Evolutionary conservation across 2,329 filamentous ascomycete species (phyloP), one percentile per base, ranked within the genome.

Genomic region (Colletotrichum tamarilloi): DNA sequence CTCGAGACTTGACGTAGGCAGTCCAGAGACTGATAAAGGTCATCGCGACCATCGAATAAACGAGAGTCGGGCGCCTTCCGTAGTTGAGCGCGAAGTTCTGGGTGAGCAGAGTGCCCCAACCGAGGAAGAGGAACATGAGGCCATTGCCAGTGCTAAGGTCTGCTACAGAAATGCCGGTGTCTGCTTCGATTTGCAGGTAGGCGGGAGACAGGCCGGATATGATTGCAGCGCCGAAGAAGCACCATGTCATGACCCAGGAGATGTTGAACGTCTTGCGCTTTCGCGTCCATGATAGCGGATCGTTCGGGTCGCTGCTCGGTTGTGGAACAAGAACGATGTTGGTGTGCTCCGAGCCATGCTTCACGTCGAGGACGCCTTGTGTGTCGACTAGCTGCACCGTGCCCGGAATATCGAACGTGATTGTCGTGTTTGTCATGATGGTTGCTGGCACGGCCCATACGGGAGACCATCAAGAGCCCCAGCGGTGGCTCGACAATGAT

Each of bases 91-190:
- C 42, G 19, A n/a, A 49, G 19, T 49, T 49, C 19, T 49, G 42
- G 42, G 42, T 49, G 42, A 49, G 42, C 42, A 49, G 19, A 49
- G 42, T 49, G 8, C 42, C 42, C 42, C 42, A 49, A 8, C 42
- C 76, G 6, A 77, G 73, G 35, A 77, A 77, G 2, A 77, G 74
- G 38, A 66, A 77, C 35, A 66, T 67, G 9, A 77, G 58, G 11
- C 76, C 76, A 53, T 77, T 77, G 22, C 76, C 76, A 1, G 76
- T 77, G 71, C 76, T 78, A 7, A 78, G 64, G 11, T 78, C 76
- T 0, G 77, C 77, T 24, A 78, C 73, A 1, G 76, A 77, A n/a
- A 78, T 78, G 6, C 77, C 77, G 3, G 77, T 78, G 30, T 77
- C 76, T 7, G 68, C 56, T 42, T 77, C 71, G 38, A 78, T 78